Conservation (phyloP, 208 protist species). For the Leptomonas pyrrhocoris region DNA sequence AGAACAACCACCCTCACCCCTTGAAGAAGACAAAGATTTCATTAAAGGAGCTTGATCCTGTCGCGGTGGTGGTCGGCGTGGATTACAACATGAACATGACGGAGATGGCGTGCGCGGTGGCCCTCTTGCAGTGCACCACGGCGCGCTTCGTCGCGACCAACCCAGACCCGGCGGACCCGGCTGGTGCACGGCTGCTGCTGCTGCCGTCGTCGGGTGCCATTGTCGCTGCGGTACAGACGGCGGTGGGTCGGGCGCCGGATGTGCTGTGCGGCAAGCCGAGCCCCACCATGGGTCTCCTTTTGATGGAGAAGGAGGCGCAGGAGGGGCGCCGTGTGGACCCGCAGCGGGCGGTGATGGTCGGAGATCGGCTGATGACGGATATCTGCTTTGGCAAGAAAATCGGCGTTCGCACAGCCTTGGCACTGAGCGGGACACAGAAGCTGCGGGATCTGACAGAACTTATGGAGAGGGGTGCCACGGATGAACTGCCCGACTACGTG, state of each 20-base stretch:
- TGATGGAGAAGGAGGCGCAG: constrained; percentile 50
- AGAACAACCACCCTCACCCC: neutral
- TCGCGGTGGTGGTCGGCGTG: constrained; percentile 65
- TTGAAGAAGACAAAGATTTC: too few relatives aligned
- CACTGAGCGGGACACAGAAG: constrained; percentile 58
- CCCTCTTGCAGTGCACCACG: constrained; percentile 34
- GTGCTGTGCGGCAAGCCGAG: constrained; percentile 67
- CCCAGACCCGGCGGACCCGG: constrained; percentile 63
- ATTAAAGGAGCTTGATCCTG: constrained; percentile 47
- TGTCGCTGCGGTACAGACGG: constrained; percentile 39
- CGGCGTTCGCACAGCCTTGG: constrained; percentile 50
- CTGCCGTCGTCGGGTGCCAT: constrained; percentile 57
- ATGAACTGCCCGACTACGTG: constrained; percentile 48
- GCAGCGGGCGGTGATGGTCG: constrained; percentile 58
- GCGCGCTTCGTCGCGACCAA: constrained; percentile 73
- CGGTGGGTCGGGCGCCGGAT: constrained; percentile 42
- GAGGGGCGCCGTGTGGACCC: constrained; percentile 27
- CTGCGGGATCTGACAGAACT: constrained; percentile 42
- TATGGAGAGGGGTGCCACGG: constrained; percentile 13
- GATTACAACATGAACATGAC: constrained; percentile 69
- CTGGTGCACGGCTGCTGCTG: constrained; percentile 33
- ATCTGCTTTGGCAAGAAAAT: constrained; percentile 72
- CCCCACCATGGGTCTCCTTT: constrained; percentile 45
- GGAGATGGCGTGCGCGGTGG: constrained; percentile 55
- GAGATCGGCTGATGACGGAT: constrained; percentile 73